Evolutionary conservation across 129 eudicot species (phyloP).

Genomic region (Dittrichia graveolens): DNA sequence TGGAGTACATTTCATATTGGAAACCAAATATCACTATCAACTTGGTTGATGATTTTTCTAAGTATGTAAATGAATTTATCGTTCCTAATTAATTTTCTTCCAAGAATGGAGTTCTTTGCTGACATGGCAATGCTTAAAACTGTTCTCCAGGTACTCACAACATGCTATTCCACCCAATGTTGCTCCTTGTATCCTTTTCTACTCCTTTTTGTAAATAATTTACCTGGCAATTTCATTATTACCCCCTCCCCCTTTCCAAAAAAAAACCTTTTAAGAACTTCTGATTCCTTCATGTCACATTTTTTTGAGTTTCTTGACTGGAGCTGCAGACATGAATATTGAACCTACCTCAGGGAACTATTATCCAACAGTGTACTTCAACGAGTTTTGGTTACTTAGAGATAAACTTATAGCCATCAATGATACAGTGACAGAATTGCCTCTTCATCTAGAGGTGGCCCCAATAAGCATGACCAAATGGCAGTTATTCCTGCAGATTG

Average conservation of each 20-base stretch:
- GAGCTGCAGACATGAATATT: slow-evolving; percentile 67
- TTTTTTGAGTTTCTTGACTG: slow-evolving; percentile 53
- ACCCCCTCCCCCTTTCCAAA: background rate
- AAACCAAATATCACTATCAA: slow-evolving; percentile 92
- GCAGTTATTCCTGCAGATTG: slow-evolving; percentile 92
- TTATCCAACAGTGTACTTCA: slow-evolving; percentile 81
- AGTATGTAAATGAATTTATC: slow-evolving; percentile 35
- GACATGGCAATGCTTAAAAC: slow-evolving; percentile 14
- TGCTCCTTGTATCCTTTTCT: slow-evolving; percentile 84
- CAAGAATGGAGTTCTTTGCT: slow-evolving; percentile 4
- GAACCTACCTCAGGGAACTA: slow-evolving; percentile 81
- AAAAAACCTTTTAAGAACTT: background rate
- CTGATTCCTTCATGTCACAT: background rate
- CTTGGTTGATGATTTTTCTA: slow-evolving; percentile 91
- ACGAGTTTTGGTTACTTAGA: slow-evolving; percentile 95
- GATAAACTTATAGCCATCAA: slow-evolving; percentile 78
- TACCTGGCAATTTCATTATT: slow-evolving; percentile 6
- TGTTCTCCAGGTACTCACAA: slow-evolving; percentile 59
- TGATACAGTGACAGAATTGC: slow-evolving; percentile 78
- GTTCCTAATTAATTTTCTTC: background rate
- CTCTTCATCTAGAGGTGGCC: slow-evolving; percentile 83
- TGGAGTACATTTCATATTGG: slow-evolving; percentile 90
- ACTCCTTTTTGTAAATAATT: background rate
- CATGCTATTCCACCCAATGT: slow-evolving; percentile 83
- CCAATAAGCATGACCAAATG: slow-evolving; percentile 99